Evolutionary conservation across 805 yeast genomes (phyloP), one percentile per base, ranked within the genome.

Genomic region (Nakazawaea ernobii): DNA sequence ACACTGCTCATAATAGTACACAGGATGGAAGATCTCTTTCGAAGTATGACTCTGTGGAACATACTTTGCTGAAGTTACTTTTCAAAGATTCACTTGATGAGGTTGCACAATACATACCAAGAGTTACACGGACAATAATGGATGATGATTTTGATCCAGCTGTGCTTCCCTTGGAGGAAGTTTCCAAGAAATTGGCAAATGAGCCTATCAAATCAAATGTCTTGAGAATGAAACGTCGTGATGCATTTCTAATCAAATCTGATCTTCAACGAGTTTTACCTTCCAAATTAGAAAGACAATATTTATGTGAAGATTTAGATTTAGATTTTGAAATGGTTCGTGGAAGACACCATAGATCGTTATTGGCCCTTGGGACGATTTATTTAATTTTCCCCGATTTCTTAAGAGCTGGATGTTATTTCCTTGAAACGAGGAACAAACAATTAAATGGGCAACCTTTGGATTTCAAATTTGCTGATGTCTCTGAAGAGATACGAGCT

Each of bases 351-450:
- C 75, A 79, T 0, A 43, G 58, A 2, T 71, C 66, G 14, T 57
- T 84, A 24, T 52, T 62, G 35, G 71, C 75, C 28, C 62, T 69
- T 49, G 74, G 76, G 37, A 69, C 73, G 4, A 80, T 79, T 58
- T 83, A 74, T 57, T 59, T 84, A 32, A 58, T 78, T 6, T 84
- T 84, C 55, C 66, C 67, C 4, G 61, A 66, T 35, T 57, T 60
- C 35, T 66, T 68, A 26, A 73, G 71, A 15, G 87, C 89, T 0
- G 67, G 76, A 17, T 67, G 68, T 3, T 83, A 74, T 58, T 69
- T 67, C 60, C 56, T 68, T 17, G 86, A 80, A 53, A 75, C 83
- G 0, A 49, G 58, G 10, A 70, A 72, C 8, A 71, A 74, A 45
- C 65, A 67, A 46, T 56, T 82, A 32, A 75, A 80, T 53, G 87